phyloP scores from a whole-genome alignment of 768 basidiomycete genomes.

The Kwoniella dejecticola region DNA sequence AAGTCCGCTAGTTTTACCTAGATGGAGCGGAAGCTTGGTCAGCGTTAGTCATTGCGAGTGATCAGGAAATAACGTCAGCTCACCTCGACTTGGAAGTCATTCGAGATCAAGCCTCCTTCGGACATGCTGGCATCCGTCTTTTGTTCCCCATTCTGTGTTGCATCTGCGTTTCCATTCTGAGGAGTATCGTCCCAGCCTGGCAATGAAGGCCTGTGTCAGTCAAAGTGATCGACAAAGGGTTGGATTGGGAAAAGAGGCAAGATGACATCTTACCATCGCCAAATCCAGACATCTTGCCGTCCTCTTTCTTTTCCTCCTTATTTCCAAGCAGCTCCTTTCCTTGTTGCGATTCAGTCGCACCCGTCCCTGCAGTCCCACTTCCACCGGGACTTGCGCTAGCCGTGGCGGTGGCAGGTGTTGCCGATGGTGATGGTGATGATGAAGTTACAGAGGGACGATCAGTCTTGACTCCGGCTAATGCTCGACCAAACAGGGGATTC shows the following conservation, averaged over 20 bases:
- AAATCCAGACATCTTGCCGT: constrained; percentile 12
- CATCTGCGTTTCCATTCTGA: constrained; percentile 8
- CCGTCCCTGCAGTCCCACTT: not conserved
- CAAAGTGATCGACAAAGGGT: not conserved
- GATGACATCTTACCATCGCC: not conserved
- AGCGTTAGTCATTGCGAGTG: not conserved
- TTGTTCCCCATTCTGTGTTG: not conserved
- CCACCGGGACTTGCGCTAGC: not conserved
- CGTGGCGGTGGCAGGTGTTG: not conserved
- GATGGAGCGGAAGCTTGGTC: constrained; percentile 42
- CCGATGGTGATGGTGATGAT: too few relatives aligned
- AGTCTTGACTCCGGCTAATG: constrained; percentile 41
- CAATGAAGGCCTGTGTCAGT: not conserved
- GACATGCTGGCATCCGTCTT: constrained; percentile 19
- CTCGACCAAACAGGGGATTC: constrained; percentile 42
- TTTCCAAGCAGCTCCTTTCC: constrained; percentile 3
- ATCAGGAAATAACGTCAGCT: constrained; percentile 1
- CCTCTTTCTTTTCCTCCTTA: constrained; percentile 11
- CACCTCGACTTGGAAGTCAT: constrained; percentile 47
- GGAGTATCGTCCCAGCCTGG: constrained; percentile 17
- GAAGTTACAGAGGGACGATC: constrained; percentile 15
- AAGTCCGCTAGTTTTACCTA: constrained; percentile 94
- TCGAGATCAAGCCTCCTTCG: constrained; percentile 38
- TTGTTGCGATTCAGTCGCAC: not conserved
- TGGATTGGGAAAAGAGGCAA: not conserved